Evolutionary conservation across 208 protist species (phyloP).

Genomic region (Acanthamoeba sp.): DNA sequence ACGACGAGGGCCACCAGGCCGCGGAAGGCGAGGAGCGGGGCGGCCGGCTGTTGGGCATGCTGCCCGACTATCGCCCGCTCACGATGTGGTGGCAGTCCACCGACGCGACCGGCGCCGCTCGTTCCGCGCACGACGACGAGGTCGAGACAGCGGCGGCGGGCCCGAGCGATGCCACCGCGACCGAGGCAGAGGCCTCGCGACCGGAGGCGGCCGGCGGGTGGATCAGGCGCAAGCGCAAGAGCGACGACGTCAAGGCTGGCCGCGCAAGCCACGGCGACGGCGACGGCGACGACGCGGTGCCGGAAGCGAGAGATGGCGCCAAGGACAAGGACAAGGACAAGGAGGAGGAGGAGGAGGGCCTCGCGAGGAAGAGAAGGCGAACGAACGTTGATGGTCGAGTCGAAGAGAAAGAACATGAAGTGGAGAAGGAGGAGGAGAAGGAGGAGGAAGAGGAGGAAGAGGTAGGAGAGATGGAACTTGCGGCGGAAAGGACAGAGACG

Average conservation of each 20-base stretch:
- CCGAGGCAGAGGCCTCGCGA: too few species aligned
- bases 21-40: too few species aligned
- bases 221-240: not conserved
- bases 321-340: not conserved
- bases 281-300: too few species aligned
- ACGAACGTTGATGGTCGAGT: not conserved
- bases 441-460: not conserved
- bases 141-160: too few species aligned
- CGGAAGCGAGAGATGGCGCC: not conserved
- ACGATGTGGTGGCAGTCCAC: not conserved
- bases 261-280: too few species aligned
- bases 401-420: not conserved
- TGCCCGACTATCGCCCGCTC: not conserved
- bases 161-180: too few species aligned
- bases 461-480: too few species aligned
- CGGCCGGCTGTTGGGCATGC: not conserved
- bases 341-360: not conserved
- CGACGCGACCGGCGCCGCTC: too few species aligned
- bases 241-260: not conserved
- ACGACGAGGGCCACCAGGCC: too few species aligned
- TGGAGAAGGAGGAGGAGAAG: not conserved
- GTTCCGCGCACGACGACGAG: too few species aligned
- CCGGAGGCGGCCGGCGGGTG: not conserved
- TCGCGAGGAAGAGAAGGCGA: not conserved
- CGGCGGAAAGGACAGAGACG: not conserved